Base-by-base conservation (phyloP, 2,329 filamentous ascomycete species). In the Arthroderma uncinatum region DNA sequence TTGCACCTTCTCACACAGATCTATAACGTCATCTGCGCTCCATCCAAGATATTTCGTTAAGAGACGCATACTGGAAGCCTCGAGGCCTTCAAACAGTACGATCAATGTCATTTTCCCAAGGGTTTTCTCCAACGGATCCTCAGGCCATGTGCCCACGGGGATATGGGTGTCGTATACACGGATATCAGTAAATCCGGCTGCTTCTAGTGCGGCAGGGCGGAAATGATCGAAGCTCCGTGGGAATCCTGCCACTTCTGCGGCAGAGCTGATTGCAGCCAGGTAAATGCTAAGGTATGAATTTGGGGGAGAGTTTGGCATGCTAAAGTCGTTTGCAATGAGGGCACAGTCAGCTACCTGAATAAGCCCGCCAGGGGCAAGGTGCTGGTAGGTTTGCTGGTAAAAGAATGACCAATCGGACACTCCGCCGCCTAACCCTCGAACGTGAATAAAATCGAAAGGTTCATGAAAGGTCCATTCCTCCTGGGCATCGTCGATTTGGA, bases 401-500 rank as follows among this genome's bases (percentile, higher is more conserved):
- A 78, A 70, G 4, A 64, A 63, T 30, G 67, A 61, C 76, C 77
- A 79, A 59, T 76, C 70, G 4, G 69, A 63, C 58, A 79, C 78
- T 2, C 71, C 72, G 34, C 76, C 76, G 28, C 74, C 73, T 54
- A 79, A 70, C 50, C 72, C 72, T 53, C 77, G 74, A 7, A 78
- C 62, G 59, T 79, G 77, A 52, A 79, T 74, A 33, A 78, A 68
- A 55, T 78, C 76, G 64, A 77, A 79, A 0, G 72, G 69, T 4
- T 74, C 68, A 56, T 72, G 73, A 58, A 77, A 78, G 42, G 75
- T 71, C 77, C 77, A 79, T 59, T 71, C 68, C 8, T 68, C 69
- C 60, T 75, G 71, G 9, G 74, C 76, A 16, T 77, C 74, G 58
- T 77, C 74, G n/a, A 79, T 67, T 60, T 78, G 75, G 68, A 78